Evolutionary conservation across 331 rosid genomes (phyloP).

Genomic region (Malus hybrid): DNA sequence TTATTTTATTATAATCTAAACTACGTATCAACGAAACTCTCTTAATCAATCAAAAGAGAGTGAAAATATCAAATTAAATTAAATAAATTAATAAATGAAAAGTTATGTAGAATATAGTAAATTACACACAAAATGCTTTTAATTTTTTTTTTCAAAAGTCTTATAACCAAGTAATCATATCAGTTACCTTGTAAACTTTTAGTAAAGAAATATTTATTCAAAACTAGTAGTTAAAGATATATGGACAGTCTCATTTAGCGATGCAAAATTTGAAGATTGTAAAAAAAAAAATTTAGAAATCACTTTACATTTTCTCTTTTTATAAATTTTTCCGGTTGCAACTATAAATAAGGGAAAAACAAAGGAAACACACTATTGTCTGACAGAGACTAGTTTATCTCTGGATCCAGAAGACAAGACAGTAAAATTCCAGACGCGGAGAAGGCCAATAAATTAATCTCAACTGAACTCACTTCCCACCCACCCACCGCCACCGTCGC

Average conservation of each 20-base stretch:
- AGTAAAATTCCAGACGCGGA: slow-evolving; percentile 25
- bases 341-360: not conserved
- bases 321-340: too few relatives aligned
- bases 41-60: too few relatives aligned
- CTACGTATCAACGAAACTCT: too few relatives aligned
- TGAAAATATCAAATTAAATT: not conserved
- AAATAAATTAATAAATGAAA: not conserved
- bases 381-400: slow-evolving; percentile 36
- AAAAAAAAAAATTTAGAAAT: not conserved
- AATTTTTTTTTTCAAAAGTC: too few relatives aligned
- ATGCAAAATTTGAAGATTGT: not conserved
- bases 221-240: too few relatives aligned
- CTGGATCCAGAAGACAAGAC: slow-evolving; percentile 1
- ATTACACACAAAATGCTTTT: too few relatives aligned
- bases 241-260: not conserved
- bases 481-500: not conserved
- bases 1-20: not conserved
- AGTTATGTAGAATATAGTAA: not conserved
- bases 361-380: slow-evolving; percentile 13
- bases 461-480: not conserved
- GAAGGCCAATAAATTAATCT: slow-evolving; percentile 2
- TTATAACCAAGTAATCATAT: too few relatives aligned
- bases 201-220: too few relatives aligned
- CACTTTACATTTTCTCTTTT: too few relatives aligned
- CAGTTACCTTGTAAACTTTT: too few relatives aligned